A percentile compares a stretch with the other conserved stretches of the same genome.
Evolutionary conservation across 169 alveolate genomes (phyloP).

Genomic region (Plasmodium gallinaceum): DNA sequence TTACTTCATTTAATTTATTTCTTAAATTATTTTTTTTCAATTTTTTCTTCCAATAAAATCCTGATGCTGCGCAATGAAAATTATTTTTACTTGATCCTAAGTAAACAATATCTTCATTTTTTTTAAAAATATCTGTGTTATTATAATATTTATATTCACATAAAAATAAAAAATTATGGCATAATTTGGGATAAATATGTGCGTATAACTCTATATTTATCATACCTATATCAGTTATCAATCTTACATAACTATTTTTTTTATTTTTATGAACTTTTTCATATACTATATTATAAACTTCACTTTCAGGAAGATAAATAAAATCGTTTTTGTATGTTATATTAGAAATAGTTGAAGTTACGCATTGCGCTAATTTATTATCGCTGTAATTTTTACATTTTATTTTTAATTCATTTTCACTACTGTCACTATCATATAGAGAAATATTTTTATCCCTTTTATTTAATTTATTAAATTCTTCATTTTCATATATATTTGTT

Average conservation of each 20-base stretch:
- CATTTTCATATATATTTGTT: no score
- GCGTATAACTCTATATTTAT: conserved; percentile 67
- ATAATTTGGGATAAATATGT: conserved; percentile 38
- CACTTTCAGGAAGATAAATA: conserved; percentile 54
- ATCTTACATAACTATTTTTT: conserved; percentile 69
- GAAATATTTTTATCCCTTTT: neutral
- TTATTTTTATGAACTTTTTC: conserved; percentile 42
- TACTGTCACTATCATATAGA: conserved; percentile 11
- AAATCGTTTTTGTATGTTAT: conserved; percentile 40
- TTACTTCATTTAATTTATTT: conserved; percentile 42
- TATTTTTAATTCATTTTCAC: conserved; percentile 77
- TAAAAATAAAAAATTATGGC: conserved; percentile 72
- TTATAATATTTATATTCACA: conserved; percentile 76
- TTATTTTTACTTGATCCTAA: conserved; percentile 61
- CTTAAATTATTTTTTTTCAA: conserved; percentile 54
- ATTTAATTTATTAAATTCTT: neutral
- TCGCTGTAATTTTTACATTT: conserved; percentile 76
- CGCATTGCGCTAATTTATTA: conserved; percentile 70
- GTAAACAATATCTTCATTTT: conserved; percentile 45
- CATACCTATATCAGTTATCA: conserved; percentile 75
- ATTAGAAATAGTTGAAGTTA: conserved; percentile 71
- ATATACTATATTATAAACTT: conserved; percentile 54
- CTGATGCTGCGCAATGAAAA: conserved; percentile 67
- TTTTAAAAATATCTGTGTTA: conserved; percentile 71
- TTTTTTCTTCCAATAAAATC: conserved; percentile 76